Conservation (phyloP, 257 asterid genomes). For the Cynanchum wilfordii region DNA sequence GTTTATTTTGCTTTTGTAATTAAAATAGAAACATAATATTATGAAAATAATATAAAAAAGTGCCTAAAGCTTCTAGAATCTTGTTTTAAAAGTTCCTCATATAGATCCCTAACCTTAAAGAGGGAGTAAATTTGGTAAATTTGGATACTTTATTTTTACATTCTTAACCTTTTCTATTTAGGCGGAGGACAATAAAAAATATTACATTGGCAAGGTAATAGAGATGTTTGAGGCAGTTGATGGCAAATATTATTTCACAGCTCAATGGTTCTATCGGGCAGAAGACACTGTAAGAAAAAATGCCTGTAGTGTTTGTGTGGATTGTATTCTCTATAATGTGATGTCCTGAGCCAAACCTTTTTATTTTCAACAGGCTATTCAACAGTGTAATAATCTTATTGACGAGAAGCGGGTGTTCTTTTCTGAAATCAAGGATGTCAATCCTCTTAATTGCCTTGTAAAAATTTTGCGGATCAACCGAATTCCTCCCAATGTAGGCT, state of each 20-base stretch:
- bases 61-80: too few relatives aligned
- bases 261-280: slow-evolving; percentile 78
- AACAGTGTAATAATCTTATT: slow-evolving; percentile 28
- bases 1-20: not conserved
- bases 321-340: not conserved
- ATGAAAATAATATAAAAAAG: too few relatives aligned
- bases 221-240: slow-evolving; percentile 61
- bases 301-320: not conserved
- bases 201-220: slow-evolving; percentile 58
- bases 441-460: slow-evolving; percentile 58
- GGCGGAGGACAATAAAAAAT: slow-evolving; percentile 43
- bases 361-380: slow-evolving; percentile 42
- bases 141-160: not conserved
- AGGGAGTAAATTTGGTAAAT: not conserved
- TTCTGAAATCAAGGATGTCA: slow-evolving; percentile 67
- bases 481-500: slow-evolving; percentile 42
- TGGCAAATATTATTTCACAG: slow-evolving; percentile 39
- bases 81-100: too few relatives aligned
- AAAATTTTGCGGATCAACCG: slow-evolving; percentile 31
- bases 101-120: too few relatives aligned
- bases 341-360: not conserved
- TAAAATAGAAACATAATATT: too few relatives aligned
- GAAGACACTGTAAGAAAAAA: slow-evolving; percentile 58
- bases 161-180: slow-evolving; percentile 10
- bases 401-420: slow-evolving; percentile 48